A percentile compares a stretch with the other conserved stretches of the same genome.
Conservation (phyloP, 75 land plant genomes). For the Pinus tabuliformis region DNA sequence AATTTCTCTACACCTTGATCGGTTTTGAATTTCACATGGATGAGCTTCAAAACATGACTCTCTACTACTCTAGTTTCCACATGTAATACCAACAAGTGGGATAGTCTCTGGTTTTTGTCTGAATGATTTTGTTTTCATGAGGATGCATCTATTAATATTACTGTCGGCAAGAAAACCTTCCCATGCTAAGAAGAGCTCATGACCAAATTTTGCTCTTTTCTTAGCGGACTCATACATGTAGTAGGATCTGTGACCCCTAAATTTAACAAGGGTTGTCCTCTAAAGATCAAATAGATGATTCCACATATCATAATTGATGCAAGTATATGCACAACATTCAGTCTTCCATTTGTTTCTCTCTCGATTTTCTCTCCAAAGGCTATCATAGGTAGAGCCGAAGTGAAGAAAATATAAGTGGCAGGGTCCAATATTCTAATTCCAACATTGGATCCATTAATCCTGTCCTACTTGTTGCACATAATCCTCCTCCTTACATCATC, state of each 20-base stretch:
- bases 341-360: conserved; percentile 34
- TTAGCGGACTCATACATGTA: conserved; percentile 36
- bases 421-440: conserved; percentile 43
- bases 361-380: conserved; percentile 47
- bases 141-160: too few relatives aligned
- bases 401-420: conserved; percentile 41
- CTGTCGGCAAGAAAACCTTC: too few relatives aligned
- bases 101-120: too few relatives aligned
- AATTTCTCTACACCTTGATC: too few relatives aligned
- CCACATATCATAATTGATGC: conserved; percentile 40
- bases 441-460: conserved; percentile 29
- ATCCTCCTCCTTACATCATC: conserved; percentile 9
- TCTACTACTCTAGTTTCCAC: too few relatives aligned
- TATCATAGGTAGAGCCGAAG: conserved; percentile 48
- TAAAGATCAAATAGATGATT: conserved; percentile 32
- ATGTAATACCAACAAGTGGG: too few relatives aligned
- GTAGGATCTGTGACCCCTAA: conserved; percentile 45
- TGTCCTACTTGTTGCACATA: conserved; percentile 24
- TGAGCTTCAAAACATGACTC: too few relatives aligned
- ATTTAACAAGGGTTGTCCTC: conserved; percentile 38
- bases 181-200: conserved; percentile 30
- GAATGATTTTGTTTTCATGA: too few relatives aligned
- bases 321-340: conserved; percentile 34
- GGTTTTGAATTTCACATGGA: too few relatives aligned
- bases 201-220: conserved; percentile 18